A percentile compares a stretch with the other conserved stretches of the same genome.
phyloP scores from a whole-genome alignment of 495 filamentous ascomycete genomes.

The Penicillium crystallinum region DNA sequence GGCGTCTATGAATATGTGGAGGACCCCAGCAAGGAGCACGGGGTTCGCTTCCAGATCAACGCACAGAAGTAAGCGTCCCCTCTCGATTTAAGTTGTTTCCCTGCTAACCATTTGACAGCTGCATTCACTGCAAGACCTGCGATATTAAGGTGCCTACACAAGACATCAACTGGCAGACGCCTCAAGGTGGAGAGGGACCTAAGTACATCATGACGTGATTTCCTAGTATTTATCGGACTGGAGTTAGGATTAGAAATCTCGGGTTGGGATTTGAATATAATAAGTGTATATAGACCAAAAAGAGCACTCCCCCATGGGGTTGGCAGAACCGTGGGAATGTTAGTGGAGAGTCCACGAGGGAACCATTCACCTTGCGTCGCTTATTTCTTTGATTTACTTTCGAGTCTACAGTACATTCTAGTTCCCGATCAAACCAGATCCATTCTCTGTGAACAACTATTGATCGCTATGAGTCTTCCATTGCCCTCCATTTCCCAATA shows the following conservation, averaged over 20 bases:
- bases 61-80: constrained; percentile 77
- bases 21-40: constrained; percentile 72
- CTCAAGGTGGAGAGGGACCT: constrained; percentile 92
- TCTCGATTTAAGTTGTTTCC: background rate
- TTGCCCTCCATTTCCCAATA: no score
- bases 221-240: no score
- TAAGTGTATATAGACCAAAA: constrained; percentile 1
- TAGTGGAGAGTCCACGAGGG: constrained; percentile 26
- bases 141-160: constrained; percentile 97
- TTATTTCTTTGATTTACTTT: background rate
- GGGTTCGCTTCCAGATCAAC: constrained; percentile 96
- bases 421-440: no score
- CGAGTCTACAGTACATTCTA: no score
- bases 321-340: constrained; percentile 32
- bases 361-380: constrained; percentile 4
- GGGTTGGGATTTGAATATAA: background rate
- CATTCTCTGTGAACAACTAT: no score
- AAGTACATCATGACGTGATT: constrained; percentile 88
- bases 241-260: background rate
- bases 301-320: constrained; percentile 22
- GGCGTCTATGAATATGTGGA: constrained; percentile 98
- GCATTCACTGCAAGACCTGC: constrained; percentile 99
- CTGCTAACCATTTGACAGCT: constrained; percentile 52
- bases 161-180: constrained; percentile 95
- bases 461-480: no score